Conservation (phyloP, 306 rosid species). For the Acacia melanoxylon region DNA sequence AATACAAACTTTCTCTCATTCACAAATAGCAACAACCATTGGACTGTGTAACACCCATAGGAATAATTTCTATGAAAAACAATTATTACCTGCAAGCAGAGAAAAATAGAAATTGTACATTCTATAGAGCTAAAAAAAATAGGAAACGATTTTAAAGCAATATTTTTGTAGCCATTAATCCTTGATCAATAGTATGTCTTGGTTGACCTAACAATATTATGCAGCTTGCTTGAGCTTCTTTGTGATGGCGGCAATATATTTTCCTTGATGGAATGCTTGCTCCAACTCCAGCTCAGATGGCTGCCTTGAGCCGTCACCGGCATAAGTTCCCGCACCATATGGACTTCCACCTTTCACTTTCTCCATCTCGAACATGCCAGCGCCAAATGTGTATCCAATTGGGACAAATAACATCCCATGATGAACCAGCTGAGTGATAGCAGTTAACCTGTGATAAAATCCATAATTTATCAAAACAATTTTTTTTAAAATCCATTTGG, state of each 20-base stretch:
- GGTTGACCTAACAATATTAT: constrained; percentile 37
- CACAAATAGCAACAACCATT: constrained; percentile 40
- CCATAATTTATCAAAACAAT: constrained; percentile 3
- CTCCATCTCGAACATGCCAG: constrained; percentile 97
- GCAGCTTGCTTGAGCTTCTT: constrained; percentile 91
- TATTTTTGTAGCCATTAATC: constrained; percentile 28
- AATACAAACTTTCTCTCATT: constrained; percentile 39
- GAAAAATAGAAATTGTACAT: constrained; percentile 41
- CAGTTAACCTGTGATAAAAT: constrained; percentile 69
- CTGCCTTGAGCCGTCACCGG: constrained; percentile 92
- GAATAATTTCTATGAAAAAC: constrained; percentile 33
- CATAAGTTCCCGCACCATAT: constrained; percentile 89
- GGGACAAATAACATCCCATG: constrained; percentile 94
- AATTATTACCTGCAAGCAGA: constrained; percentile 47
- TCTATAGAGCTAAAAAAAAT: constrained; percentile 41
- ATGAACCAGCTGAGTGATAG: constrained; percentile 93
- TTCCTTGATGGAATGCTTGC: constrained; percentile 96
- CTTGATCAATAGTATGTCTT: constrained; percentile 26
- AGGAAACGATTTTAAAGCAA: constrained; percentile 41
- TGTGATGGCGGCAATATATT: constrained; percentile 79
- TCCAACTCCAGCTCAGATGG: constrained; percentile 78
- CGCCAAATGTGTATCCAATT: constrained; percentile 86
- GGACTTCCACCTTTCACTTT: constrained; percentile 96
- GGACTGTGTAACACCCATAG: constrained; percentile 50
- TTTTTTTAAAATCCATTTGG: not conserved